Conservation (phyloP, 352 stramenopile genomes). For the Phytophthora sp. region DNA sequence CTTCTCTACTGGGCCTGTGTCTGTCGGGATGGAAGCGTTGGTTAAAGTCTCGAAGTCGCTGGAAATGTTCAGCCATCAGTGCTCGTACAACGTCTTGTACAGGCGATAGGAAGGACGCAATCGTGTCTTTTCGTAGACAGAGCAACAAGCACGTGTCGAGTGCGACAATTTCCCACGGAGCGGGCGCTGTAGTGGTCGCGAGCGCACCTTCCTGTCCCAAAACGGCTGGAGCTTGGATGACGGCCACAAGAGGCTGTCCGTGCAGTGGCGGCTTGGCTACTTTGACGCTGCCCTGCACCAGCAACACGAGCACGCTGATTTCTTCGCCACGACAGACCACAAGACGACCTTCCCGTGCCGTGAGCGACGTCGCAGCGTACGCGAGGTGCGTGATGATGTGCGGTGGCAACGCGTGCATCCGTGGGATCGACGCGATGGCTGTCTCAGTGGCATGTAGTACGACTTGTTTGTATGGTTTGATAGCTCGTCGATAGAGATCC, state of each 20-base stretch:
- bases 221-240: constrained; percentile 66
- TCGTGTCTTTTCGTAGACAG: constrained; percentile 60
- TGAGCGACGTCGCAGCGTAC: constrained; percentile 61
- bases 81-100: constrained; percentile 55
- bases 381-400: constrained; percentile 66
- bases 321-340: constrained; percentile 63
- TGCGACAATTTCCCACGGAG: constrained; percentile 67
- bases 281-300: constrained; percentile 73
- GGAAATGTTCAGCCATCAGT: constrained; percentile 52
- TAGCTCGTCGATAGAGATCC: constrained; percentile 69
- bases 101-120: constrained; percentile 65
- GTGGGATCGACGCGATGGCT: constrained; percentile 56
- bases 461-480: constrained; percentile 77
- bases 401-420: constrained; percentile 51
- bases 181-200: constrained; percentile 40
- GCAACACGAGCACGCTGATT: constrained; percentile 64
- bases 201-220: constrained; percentile 72
- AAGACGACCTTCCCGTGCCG: constrained; percentile 44
- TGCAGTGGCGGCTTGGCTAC: constrained; percentile 42
- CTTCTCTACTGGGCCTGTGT: not conserved
- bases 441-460: constrained; percentile 64
- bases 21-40: constrained; percentile 44
- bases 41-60: constrained; percentile 50
- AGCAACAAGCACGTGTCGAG: constrained; percentile 65
- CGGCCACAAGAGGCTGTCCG: constrained; percentile 46